Conservation (phyloP, 148 eudicot genomes). For the Linanthus parryae region DNA sequence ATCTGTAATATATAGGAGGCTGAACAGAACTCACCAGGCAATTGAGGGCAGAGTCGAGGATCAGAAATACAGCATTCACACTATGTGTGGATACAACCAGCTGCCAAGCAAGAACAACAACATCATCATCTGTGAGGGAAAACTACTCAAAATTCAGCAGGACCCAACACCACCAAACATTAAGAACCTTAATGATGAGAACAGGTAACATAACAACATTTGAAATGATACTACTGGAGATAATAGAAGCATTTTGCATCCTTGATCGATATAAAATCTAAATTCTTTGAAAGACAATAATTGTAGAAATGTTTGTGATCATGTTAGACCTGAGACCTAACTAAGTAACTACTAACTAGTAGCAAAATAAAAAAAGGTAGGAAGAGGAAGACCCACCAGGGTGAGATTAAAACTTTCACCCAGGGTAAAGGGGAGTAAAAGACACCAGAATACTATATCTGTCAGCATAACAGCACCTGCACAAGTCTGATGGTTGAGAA, state of each 20-base stretch:
- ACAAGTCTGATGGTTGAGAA: conserved; percentile 38
- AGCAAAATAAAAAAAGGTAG: too few species aligned
- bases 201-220: background rate
- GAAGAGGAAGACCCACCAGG: conserved; percentile 34
- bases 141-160: background rate
- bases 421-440: conserved; percentile 55
- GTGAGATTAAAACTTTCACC: conserved; percentile 60
- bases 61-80: conserved; percentile 64
- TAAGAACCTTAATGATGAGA: background rate
- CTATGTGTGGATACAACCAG: conserved; percentile 64
- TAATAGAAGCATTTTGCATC: too few species aligned
- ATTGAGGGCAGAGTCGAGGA: conserved; percentile 62
- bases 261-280: too few species aligned
- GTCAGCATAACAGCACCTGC: conserved; percentile 79
- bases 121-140: background rate
- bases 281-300: too few species aligned
- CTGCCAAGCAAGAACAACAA: conserved; percentile 26
- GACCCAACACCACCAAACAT: background rate
- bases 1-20: background rate
- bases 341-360: too few species aligned
- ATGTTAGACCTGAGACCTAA: too few species aligned
- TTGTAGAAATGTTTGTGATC: too few species aligned
- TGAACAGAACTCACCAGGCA: conserved; percentile 52
- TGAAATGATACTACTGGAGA: too few species aligned
- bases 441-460: conserved; percentile 78